Evolutionary conservation across 2,329 filamentous ascomycete species (phyloP).

Genomic region (Penicillium freii): DNA sequence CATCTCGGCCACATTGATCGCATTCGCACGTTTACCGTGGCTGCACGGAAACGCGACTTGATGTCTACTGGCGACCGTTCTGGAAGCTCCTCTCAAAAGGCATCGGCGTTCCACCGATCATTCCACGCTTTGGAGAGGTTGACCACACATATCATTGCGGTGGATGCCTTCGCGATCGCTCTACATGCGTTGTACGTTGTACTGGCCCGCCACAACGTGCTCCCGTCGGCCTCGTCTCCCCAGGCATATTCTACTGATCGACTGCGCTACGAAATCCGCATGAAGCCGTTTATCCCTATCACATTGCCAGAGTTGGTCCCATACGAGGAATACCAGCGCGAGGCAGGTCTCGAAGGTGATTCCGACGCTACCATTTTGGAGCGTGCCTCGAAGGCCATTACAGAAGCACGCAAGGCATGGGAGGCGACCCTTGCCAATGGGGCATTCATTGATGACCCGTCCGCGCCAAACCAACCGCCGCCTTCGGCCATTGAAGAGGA

Average conservation of each 20-base stretch:
- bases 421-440: conserved; percentile 43
- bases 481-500: conserved; percentile 55
- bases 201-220: conserved; percentile 56
- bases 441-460: conserved; percentile 31
- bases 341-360: conserved; percentile 45
- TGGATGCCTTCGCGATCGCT: conserved; percentile 53
- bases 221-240: conserved; percentile 49
- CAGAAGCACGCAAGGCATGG: conserved; percentile 45
- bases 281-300: conserved; percentile 76
- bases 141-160: conserved; percentile 65
- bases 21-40: conserved; percentile 64
- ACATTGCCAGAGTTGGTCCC: conserved; percentile 65
- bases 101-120: conserved; percentile 38
- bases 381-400: conserved; percentile 39
- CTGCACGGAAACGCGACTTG: conserved; percentile 31
- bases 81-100: conserved; percentile 23
- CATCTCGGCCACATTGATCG: conserved; percentile 68
- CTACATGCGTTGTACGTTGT: conserved; percentile 63
- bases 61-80: conserved; percentile 6
- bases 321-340: conserved; percentile 59
- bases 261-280: conserved; percentile 76
- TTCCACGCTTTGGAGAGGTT: conserved; percentile 58
- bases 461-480: conserved; percentile 1
- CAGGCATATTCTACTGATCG: conserved; percentile 65
- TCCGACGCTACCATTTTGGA: conserved; percentile 42